Percentiles rank a stretch among this genome's conserved stretches.
Evolutionary conservation across 306 rosid genomes (phyloP).

Genomic region (Acmispon strigosus): DNA sequence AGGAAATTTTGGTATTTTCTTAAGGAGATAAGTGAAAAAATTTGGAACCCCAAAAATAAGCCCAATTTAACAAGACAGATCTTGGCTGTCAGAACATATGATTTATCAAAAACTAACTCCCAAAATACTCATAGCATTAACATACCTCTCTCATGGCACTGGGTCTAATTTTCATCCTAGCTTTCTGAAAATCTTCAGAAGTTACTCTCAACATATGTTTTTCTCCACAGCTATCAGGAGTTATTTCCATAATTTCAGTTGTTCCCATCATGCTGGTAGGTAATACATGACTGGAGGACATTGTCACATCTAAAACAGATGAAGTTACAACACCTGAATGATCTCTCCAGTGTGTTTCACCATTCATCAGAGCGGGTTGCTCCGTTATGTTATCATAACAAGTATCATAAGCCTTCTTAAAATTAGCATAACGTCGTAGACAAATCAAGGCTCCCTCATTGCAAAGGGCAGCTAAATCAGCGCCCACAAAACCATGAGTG

Average conservation of each 20-base stretch:
- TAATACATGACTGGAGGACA: slow-evolving; percentile 24
- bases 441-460: slow-evolving; percentile 70
- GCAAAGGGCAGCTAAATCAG: slow-evolving; percentile 84
- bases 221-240: slow-evolving; percentile 25
- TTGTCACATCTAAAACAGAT: slow-evolving; percentile 27
- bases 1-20: neutral
- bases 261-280: slow-evolving; percentile 23
- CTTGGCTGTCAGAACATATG: neutral
- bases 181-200: slow-evolving; percentile 80
- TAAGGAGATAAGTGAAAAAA: neutral
- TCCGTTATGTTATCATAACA: slow-evolving; percentile 18
- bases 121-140: slow-evolving; percentile 1
- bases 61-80: slow-evolving; percentile 9
- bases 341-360: slow-evolving; percentile 18
- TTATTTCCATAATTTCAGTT: slow-evolving; percentile 28
- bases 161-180: slow-evolving; percentile 74
- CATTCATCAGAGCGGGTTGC: slow-evolving; percentile 25
- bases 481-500: slow-evolving; percentile 92
- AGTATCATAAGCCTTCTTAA: slow-evolving; percentile 22
- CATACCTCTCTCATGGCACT: slow-evolving; percentile 99
- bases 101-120: neutral
- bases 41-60: neutral
- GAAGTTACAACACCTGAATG: slow-evolving; percentile 31
- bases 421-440: slow-evolving; percentile 42
- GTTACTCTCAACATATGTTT: slow-evolving; percentile 41